Evolutionary conservation across 2,329 filamentous ascomycete genomes (phyloP).

Genomic region (Sarocladium oryzae): DNA sequence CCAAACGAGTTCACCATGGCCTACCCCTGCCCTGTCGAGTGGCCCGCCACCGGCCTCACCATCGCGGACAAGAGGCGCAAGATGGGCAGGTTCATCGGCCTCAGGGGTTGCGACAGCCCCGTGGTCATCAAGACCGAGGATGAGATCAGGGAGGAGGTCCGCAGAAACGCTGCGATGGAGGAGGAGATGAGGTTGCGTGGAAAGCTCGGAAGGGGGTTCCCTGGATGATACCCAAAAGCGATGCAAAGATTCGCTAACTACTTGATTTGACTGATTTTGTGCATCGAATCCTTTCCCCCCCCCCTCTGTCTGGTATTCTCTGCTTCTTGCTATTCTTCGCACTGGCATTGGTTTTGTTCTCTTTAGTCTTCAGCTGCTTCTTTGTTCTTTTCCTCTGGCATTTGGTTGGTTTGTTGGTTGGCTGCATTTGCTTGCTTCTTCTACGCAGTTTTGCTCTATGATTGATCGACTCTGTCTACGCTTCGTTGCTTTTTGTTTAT

Average conservation of each 20-base stretch:
- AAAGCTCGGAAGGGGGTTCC: conserved; percentile 27
- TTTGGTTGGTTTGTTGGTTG: too few relatives aligned
- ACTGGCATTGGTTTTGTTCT: neutral
- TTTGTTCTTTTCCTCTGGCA: too few relatives aligned
- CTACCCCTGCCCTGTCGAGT: conserved; percentile 65
- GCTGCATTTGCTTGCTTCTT: too few relatives aligned
- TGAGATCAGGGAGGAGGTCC: conserved; percentile 39
- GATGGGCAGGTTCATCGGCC: conserved; percentile 68
- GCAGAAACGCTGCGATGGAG: conserved; percentile 28
- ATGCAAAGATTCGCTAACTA: too few relatives aligned
- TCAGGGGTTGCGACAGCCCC: conserved; percentile 48
- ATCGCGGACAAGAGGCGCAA: conserved; percentile 64
- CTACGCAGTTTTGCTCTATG: too few relatives aligned
- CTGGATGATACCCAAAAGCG: neutral
- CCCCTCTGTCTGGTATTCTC: neutral
- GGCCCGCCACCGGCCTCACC: conserved; percentile 41
- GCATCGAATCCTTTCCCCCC: too few relatives aligned
- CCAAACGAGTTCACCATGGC: conserved; percentile 46
- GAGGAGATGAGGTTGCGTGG: conserved; percentile 42
- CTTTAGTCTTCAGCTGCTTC: too few relatives aligned
- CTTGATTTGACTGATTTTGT: neutral
- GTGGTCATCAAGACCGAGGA: conserved; percentile 34
- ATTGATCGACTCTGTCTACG: too few relatives aligned
- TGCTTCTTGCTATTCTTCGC: too few relatives aligned
- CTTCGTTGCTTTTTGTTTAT: neutral